Evolutionary conservation across 2,329 filamentous ascomycete species (phyloP), one percentile per base, ranked within the genome.

Genomic region (Alternaria brassicicola): DNA sequence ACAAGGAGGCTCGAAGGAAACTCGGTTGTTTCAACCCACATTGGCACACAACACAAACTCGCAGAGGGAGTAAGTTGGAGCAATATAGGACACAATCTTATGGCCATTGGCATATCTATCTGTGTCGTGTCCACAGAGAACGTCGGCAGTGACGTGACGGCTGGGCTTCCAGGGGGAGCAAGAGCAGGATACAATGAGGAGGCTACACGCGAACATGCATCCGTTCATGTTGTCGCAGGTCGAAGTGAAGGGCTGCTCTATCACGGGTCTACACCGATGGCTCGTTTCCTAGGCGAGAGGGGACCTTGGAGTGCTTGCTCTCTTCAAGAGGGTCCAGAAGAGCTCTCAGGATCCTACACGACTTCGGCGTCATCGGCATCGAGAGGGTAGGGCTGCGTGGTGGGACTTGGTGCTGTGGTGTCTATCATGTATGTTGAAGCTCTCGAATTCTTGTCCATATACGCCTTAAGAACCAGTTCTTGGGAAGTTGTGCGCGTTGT

Each of bases 231-330:
- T 30, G 31, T n/a, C 15, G 19, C 39, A 15, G 21, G n/a, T 4
- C 26, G n/a, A 3, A 19, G 30, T 21, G 7, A 42, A 17, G 19
- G 50, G 19, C 23, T 36, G 17, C 13, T 4, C n/a, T 19, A 31
- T 10, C 17, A 31, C 7, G 17, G 25, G 2, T 41, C 33, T 30
- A 35, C 42, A 12, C 30, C 59, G n/a, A 59, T 66, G 42, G 55
- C 61, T 33, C 39, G 55, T 13, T 67, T 66, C 19, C 55, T 66
- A 8, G 3, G 13, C 21, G 61, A 61, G 31, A 21, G 2, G 17
- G 63, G 61, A 19, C 55, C 65, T 17, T 65, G 63, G 57, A 50
- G 36, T 36, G 31, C 54, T n/a, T 23, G 4, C 17, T 36, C 41
- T 28, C 21, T 10, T n/a, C 10, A 9, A 35, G 21, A 28, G n/a